Conservation (phyloP, 768 basidiomycete species). For the Tylopilus subfusipes region DNA sequence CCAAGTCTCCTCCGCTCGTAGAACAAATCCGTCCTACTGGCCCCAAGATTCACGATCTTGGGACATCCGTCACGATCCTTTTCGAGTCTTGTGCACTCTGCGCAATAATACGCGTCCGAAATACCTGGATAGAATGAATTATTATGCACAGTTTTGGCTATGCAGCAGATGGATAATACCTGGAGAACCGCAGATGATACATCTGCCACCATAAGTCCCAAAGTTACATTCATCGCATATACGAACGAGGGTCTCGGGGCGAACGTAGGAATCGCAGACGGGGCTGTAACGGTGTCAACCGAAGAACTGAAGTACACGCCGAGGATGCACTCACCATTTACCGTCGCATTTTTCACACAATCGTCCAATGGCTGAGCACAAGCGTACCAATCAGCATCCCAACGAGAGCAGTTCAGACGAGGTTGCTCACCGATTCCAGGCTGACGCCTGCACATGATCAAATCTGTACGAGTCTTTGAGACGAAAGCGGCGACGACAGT, state of each 20-base stretch:
- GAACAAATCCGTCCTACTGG: slow-evolving; percentile 88
- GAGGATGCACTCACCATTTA: slow-evolving; percentile 72
- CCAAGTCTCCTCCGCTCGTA: slow-evolving; percentile 86
- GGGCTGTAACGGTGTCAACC: slow-evolving; percentile 52
- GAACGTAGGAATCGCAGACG: slow-evolving; percentile 98
- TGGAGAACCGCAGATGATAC: slow-evolving; percentile 95
- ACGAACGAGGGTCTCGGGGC: slow-evolving; percentile 95
- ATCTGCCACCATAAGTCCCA: slow-evolving; percentile 94
- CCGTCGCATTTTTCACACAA: slow-evolving; percentile 99
- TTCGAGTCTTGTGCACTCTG: slow-evolving; percentile 93
- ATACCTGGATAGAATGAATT: slow-evolving; percentile 57
- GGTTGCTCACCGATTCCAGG: slow-evolving; percentile 82
- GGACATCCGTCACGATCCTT: slow-evolving; percentile 98
- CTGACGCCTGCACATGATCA: slow-evolving; percentile 98
- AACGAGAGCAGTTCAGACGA: neutral
- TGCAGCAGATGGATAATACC: slow-evolving; percentile 46
- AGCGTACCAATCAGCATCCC: slow-evolving; percentile 7
- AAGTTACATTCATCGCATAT: slow-evolving; percentile 99
- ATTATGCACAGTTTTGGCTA: neutral
- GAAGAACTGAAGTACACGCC: neutral
- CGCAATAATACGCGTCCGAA: slow-evolving; percentile 98
- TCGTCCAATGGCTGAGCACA: slow-evolving; percentile 80
- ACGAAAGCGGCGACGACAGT: neutral
- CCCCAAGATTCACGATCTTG: slow-evolving; percentile 96
- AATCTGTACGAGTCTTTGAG: slow-evolving; percentile 50